phyloP scores from a whole-genome alignment of 805 yeast genomes.

The Monosporozyma yasuniensis region DNA sequence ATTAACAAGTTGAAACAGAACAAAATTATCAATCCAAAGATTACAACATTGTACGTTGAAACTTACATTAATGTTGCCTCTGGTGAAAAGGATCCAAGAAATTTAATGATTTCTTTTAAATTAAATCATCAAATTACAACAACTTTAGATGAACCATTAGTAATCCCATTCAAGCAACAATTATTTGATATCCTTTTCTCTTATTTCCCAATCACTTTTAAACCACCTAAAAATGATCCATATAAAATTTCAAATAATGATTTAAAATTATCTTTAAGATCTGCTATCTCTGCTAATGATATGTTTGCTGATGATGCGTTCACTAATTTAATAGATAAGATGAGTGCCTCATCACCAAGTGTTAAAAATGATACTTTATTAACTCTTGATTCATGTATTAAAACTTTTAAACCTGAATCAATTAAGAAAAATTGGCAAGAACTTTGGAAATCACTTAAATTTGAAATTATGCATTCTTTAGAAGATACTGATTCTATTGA shows the following conservation, averaged over 20 bases:
- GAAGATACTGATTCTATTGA: conserved; percentile 30
- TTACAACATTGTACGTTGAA: conserved; percentile 26
- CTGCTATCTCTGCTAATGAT: conserved; percentile 52
- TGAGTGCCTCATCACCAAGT: conserved; percentile 62
- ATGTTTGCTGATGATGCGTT: conserved; percentile 64
- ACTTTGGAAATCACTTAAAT: conserved; percentile 82
- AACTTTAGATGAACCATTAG: conserved; percentile 16
- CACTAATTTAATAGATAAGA: conserved; percentile 69
- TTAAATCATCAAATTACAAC: conserved; percentile 42
- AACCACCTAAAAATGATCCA: conserved; percentile 79
- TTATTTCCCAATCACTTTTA: conserved; percentile 92
- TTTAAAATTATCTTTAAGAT: conserved; percentile 52
- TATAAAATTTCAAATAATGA: conserved; percentile 71
- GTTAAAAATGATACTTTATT: conserved; percentile 68
- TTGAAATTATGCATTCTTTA: conserved; percentile 80
- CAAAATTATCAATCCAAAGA: conserved; percentile 7
- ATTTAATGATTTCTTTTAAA: conserved; percentile 61
- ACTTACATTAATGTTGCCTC: conserved; percentile 60
- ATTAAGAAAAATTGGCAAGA: conserved; percentile 57
- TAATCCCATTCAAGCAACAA: conserved; percentile 38
- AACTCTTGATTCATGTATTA: conserved; percentile 51
- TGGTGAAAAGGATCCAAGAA: conserved; percentile 93
- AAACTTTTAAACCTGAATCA: conserved; percentile 40
- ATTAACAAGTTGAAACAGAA: conserved; percentile 19
- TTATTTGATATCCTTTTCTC: conserved; percentile 86